Conservation (phyloP, 805 yeast species). For the Peterozyma toletana region DNA sequence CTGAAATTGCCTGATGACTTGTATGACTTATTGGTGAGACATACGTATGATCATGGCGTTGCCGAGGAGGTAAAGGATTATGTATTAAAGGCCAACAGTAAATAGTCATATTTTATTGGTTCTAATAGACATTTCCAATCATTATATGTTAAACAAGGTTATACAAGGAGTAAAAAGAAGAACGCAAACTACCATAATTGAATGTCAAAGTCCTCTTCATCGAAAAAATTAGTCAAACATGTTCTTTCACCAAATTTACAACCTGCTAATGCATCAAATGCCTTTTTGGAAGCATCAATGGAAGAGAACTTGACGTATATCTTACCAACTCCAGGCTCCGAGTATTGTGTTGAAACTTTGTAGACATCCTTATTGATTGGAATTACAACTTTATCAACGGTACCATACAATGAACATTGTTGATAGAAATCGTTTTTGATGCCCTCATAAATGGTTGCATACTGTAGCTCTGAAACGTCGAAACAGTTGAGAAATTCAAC, state of each 20-base stretch:
- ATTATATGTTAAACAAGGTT: neutral
- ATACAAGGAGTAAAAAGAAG: slow-evolving; percentile 1
- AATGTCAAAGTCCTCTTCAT: slow-evolving; percentile 50
- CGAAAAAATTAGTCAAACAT: slow-evolving; percentile 55
- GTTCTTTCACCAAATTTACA: slow-evolving; percentile 60
- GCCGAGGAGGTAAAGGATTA: slow-evolving; percentile 15
- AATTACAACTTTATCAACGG: slow-evolving; percentile 44
- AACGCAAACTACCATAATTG: slow-evolving; percentile 17
- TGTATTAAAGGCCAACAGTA: neutral
- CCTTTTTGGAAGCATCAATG: slow-evolving; percentile 43
- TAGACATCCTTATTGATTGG: slow-evolving; percentile 46
- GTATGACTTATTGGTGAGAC: slow-evolving; percentile 57
- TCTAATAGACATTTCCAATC: neutral
- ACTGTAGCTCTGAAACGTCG: slow-evolving; percentile 54
- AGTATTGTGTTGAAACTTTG: slow-evolving; percentile 27
- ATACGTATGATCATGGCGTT: slow-evolving; percentile 44
- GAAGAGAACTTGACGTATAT: slow-evolving; percentile 60
- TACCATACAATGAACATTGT: slow-evolving; percentile 46
- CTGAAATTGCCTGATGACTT: slow-evolving; percentile 64
- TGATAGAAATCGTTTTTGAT: slow-evolving; percentile 43
- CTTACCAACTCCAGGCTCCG: slow-evolving; percentile 60
- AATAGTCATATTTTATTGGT: neutral
- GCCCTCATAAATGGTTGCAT: slow-evolving; percentile 38
- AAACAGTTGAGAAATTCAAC: slow-evolving; percentile 62
- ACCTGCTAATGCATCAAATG: slow-evolving; percentile 56